Conservation (phyloP, 2,329 filamentous ascomycete species). For the Xylariaceae sp. region DNA sequence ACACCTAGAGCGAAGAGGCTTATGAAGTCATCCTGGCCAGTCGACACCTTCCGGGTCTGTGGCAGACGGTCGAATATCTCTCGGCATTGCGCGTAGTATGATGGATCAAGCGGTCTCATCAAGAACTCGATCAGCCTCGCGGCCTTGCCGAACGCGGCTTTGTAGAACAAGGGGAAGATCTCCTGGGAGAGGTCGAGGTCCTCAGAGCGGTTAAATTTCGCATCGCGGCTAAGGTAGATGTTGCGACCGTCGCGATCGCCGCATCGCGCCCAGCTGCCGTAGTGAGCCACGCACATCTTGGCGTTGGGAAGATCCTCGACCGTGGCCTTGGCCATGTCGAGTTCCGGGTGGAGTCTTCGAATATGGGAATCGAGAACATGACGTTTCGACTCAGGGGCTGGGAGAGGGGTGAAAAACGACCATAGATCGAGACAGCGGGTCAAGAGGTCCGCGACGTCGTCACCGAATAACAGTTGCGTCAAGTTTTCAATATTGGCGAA, state of each 20-base stretch:
- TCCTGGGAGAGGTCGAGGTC: background rate
- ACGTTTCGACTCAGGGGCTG: conserved; percentile 13
- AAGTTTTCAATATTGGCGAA: conserved; percentile 25
- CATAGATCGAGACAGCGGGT: conserved; percentile 14
- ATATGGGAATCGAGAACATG: conserved; percentile 23
- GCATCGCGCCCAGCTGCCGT: conserved; percentile 19
- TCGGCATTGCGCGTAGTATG: background rate
- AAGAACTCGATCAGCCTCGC: conserved; percentile 10
- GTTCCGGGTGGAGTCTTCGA: conserved; percentile 19
- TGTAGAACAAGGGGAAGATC: conserved; percentile 5
- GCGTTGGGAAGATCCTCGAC: conserved; percentile 18
- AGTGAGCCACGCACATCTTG: conserved; percentile 23
- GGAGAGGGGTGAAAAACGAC: conserved; percentile 21
- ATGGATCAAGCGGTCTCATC: conserved; percentile 9
- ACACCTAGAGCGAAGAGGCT: conserved; percentile 19
- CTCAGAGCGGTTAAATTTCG: background rate
- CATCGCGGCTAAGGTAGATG: conserved; percentile 1
- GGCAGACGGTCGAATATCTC: conserved; percentile 5
- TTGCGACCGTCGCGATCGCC: conserved; percentile 9
- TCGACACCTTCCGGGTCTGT: background rate
- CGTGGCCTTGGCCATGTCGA: conserved; percentile 20
- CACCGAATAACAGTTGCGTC: conserved; percentile 7
- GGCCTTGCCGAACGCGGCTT: conserved; percentile 8
- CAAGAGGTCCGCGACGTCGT: conserved; percentile 3
- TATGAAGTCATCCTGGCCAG: conserved; percentile 8